Evolutionary conservation across 1,284 basidiomycete genomes (phyloP).

Genomic region (Exobasidium rhododendri): DNA sequence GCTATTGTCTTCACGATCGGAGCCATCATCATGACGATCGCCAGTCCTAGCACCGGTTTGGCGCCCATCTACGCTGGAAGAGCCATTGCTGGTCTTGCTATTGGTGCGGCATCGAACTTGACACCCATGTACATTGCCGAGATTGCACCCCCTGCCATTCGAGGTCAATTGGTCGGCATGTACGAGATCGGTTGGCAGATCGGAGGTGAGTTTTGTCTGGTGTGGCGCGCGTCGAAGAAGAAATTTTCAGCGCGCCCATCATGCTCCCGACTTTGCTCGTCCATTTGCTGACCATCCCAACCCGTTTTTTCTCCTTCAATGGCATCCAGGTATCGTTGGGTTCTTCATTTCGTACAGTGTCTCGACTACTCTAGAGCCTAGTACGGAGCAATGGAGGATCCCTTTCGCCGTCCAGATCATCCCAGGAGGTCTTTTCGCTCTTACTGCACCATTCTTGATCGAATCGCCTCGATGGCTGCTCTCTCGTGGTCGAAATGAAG

Average conservation of each 20-base stretch:
- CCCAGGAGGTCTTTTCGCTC: conserved; percentile 57
- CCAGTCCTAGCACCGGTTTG: conserved; percentile 23
- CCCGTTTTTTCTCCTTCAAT: not conserved
- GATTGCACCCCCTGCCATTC: conserved; percentile 57
- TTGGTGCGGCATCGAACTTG: conserved; percentile 52
- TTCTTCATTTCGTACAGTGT: conserved; percentile 57
- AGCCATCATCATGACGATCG: conserved; percentile 41
- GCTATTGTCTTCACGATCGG: conserved; percentile 46
- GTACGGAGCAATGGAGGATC: conserved; percentile 58
- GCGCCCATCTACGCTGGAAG: conserved; percentile 52
- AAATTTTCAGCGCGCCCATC: no score
- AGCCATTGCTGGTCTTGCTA: conserved; percentile 56
- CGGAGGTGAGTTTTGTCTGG: conserved; percentile 34
- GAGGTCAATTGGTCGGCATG: conserved; percentile 60
- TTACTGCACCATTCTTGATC: conserved; percentile 58
- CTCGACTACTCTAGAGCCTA: conserved; percentile 54
- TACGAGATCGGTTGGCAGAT: conserved; percentile 59
- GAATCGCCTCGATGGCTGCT: conserved; percentile 67
- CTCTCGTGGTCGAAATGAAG: conserved; percentile 57
- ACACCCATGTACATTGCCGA: conserved; percentile 56
- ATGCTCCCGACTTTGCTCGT: no score
- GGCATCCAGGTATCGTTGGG: conserved; percentile 3
- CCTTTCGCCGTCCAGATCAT: conserved; percentile 62
- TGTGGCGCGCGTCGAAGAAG: conserved; percentile 59
- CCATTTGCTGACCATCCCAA: no score